Percentiles rank a stretch among this genome's conserved stretches.
Evolutionary conservation across 164 flowering plant species (phyloP).

Genomic region (Aristolochia contorta): DNA sequence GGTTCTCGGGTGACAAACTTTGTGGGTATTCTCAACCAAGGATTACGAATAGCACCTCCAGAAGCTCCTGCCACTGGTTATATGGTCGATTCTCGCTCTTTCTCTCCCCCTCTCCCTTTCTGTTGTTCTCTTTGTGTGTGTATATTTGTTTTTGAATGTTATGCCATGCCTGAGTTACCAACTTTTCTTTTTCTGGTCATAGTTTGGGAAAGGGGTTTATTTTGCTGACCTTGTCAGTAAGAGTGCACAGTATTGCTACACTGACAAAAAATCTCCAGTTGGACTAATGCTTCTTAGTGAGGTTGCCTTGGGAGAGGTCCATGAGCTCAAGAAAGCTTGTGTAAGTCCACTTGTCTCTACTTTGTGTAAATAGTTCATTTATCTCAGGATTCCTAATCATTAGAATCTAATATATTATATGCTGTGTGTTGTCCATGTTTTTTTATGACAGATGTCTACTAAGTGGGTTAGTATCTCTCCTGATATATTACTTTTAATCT

Average conservation of each 20-base stretch:
- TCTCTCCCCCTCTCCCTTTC: constrained; percentile 25
- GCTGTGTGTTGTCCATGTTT: too few species aligned
- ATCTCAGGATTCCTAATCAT: background rate
- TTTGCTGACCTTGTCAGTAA: constrained; percentile 98
- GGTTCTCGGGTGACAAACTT: constrained; percentile 85
- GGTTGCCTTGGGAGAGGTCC: constrained; percentile 86
- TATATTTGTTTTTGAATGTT: background rate
- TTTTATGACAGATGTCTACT: too few species aligned
- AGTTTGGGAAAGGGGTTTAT: constrained; percentile 98
- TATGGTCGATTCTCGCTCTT: constrained; percentile 42
- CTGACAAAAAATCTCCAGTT: constrained; percentile 69
- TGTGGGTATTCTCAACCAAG: constrained; percentile 95
- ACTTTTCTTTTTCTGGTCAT: constrained; percentile 7
- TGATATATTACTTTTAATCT: too few species aligned
- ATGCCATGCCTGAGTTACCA: constrained; percentile 2
- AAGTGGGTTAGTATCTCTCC: too few species aligned
- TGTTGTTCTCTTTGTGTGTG: constrained; percentile 14
- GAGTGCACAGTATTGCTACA: constrained; percentile 91
- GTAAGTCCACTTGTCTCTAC: constrained; percentile 22
- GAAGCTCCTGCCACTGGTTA: constrained; percentile 97
- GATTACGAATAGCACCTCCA: constrained; percentile 91
- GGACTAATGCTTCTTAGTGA: constrained; percentile 94
- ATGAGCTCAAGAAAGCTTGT: constrained; percentile 69
- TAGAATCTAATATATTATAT: too few species aligned
- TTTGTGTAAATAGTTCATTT: too few species aligned